These are phyloP conservation scores for Mitragyna speciosa DNA, from an alignment of 257 asterid genomes.

Conservation along the genomic window DNA sequence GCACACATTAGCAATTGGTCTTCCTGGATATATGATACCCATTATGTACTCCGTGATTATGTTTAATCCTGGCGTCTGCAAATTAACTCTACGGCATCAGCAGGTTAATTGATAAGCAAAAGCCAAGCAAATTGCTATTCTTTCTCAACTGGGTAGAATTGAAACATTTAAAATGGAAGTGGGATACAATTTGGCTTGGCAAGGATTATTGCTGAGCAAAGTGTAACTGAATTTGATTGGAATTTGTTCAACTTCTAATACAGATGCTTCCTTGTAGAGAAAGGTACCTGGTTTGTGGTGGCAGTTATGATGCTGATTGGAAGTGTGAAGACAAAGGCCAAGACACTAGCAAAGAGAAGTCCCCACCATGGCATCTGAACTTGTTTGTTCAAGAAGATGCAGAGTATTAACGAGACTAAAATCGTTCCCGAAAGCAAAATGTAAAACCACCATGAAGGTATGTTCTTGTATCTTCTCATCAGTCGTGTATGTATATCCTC, in stretches of 20 bases:
- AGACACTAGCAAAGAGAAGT: slow-evolving; percentile 49
- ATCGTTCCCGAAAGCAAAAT: slow-evolving; percentile 49
- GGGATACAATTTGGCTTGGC: not conserved
- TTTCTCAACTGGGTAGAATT: not conserved
- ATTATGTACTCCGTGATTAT: slow-evolving; percentile 64
- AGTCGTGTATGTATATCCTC: slow-evolving; percentile 60
- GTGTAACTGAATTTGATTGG: not conserved
- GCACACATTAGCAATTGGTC: slow-evolving; percentile 73
- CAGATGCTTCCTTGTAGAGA: not conserved
- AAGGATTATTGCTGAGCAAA: not conserved
- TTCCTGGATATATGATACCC: slow-evolving; percentile 76
- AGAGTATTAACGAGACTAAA: slow-evolving; percentile 41
- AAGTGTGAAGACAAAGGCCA: slow-evolving; percentile 60
- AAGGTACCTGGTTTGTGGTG: slow-evolving; percentile 69
- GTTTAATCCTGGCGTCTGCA: slow-evolving; percentile 78
- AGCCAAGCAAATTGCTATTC: not conserved
- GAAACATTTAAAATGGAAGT: not conserved
- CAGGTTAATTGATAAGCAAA: not conserved
- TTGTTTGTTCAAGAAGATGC: slow-evolving; percentile 53
- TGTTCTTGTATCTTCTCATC: slow-evolving; percentile 62
- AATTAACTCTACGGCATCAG: slow-evolving; percentile 16
- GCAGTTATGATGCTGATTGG: slow-evolving; percentile 77
- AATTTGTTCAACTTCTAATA: not conserved
- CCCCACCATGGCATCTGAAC: slow-evolving; percentile 76
- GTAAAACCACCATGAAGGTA: slow-evolving; percentile 73